Evolutionary conservation across 2,329 filamentous ascomycete genomes (phyloP), one percentile per base, ranked within the genome.

Genomic region (Fusarium abutilonis): DNA sequence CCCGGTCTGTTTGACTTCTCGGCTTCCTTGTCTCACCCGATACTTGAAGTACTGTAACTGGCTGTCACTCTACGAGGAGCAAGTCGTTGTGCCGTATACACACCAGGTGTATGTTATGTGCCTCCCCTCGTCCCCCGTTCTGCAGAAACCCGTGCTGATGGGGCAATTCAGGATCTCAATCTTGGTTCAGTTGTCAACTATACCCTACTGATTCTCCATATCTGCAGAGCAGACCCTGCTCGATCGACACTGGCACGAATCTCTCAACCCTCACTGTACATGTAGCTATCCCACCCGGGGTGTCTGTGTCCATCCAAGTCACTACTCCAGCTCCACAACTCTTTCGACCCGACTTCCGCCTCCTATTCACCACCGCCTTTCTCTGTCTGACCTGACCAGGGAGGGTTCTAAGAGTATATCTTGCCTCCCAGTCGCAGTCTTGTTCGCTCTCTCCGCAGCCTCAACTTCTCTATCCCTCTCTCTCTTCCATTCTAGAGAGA

Each of bases 351-450:
- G 56, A 46, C 56, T 57, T 69, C 56, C 42, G 64, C 54, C 60
- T 69, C 54, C 42, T 66, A 52, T 53, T 56, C 52, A 70, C 61
- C 64, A 70, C 67, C 68, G 68, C 68, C 63, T 67, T 69, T 70
- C 50, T 54, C 51, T 65, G 52, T 57, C 60, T 64, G 67, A 67
- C 63, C 60, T 59, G 68, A 66, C 56, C 56, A 48, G 67, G 60
- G 54, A 56, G 59, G 58, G 45, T 34, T 44, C 51, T 48, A 56
- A 63, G 59, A 55, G 53, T 70, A 70, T 70, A 60, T 58, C 64
- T 64, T 66, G 40, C 44, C 42, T 45, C 39, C 48, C 52, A 40
- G n/a, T 28, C 54, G 52, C 60, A 51, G 36, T 60, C 49, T 41
- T 46, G 51, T 49, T 54, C 44, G 9, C 23, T 43, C 15, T 58